phyloP scores from a whole-genome alignment of 2,329 filamentous ascomycete genomes.

The Camptophora hylomeconis region DNA sequence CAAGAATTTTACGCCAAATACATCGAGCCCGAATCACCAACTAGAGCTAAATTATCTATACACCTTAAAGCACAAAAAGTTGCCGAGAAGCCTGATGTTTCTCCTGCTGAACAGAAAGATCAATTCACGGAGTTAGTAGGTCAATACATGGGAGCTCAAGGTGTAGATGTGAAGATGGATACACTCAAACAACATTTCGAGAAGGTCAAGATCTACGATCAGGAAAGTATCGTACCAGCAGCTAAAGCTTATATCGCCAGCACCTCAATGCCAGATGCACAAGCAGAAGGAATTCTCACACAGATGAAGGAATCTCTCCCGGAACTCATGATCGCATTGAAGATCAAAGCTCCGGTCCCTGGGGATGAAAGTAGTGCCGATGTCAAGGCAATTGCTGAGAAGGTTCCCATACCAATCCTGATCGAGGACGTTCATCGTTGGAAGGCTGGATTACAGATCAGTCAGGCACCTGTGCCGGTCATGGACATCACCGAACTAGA shows the following conservation, averaged over 20 bases:
- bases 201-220: conserved; percentile 34
- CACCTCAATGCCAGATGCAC: conserved; percentile 37
- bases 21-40: conserved; percentile 60
- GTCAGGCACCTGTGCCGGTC: conserved; percentile 57
- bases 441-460: conserved; percentile 63
- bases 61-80: conserved; percentile 65
- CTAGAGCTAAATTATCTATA: conserved; percentile 70
- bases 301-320: conserved; percentile 37
- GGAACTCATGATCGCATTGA: conserved; percentile 30
- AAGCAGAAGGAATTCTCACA: conserved; percentile 35
- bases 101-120: conserved; percentile 31
- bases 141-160: conserved; percentile 35
- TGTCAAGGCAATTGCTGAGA: conserved; percentile 23
- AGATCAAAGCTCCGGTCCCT: conserved; percentile 23
- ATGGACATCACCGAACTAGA: conserved; percentile 74
- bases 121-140: conserved; percentile 30
- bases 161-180: conserved; percentile 29
- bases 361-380: conserved; percentile 17
- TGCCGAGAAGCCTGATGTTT: conserved; percentile 22
- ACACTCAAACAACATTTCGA: conserved; percentile 25
- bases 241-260: conserved; percentile 39
- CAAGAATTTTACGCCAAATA: conserved; percentile 63
- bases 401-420: conserved; percentile 37
- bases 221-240: conserved; percentile 34
- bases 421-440: conserved; percentile 71